Percentiles rank a stretch among this genome's conserved stretches.
These are phyloP conservation scores for Globisporangium lucens DNA, from an alignment of 352 stramenopile genomes.

Conservation along the genomic window DNA sequence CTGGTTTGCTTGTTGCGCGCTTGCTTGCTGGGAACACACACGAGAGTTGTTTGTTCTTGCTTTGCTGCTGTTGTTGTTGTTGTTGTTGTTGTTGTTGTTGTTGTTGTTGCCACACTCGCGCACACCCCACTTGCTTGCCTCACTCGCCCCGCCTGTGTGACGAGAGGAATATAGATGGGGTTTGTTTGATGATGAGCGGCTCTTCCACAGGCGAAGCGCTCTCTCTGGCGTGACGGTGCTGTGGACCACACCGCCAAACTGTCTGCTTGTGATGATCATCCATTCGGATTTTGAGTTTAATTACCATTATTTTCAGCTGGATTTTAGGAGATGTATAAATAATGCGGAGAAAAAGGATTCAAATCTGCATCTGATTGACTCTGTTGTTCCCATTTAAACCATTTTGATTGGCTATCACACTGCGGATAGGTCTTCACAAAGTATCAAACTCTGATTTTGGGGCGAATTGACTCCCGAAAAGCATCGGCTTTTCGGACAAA, in stretches of 20 bases:
- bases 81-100: constrained; percentile 1
- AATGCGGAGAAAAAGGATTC: no score
- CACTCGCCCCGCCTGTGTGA: neutral
- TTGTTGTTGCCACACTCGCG: neutral
- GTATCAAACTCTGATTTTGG: no score
- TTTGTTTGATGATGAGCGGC: neutral
- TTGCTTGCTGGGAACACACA: neutral
- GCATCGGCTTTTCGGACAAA: no score
- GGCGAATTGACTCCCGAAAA: no score
- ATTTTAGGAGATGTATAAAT: neutral
- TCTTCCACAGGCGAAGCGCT: constrained; percentile 1
- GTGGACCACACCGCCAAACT: neutral
- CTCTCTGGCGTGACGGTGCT: neutral
- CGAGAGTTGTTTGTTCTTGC: neutral
- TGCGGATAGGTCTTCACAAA: no score
- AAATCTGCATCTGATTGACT: no score
- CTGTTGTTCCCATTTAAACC: no score
- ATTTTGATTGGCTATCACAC: no score
- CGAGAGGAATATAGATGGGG: neutral
- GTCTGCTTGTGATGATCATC: neutral
- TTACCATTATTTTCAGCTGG: neutral
- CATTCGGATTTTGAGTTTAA: neutral
- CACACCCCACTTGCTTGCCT: neutral
- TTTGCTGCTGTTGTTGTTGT: neutral
- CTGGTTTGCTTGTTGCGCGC: neutral